These are phyloP conservation scores for Aspergillus latus DNA, from an alignment of 2,329 filamentous ascomycete genomes.

Conservation along the genomic window DNA sequence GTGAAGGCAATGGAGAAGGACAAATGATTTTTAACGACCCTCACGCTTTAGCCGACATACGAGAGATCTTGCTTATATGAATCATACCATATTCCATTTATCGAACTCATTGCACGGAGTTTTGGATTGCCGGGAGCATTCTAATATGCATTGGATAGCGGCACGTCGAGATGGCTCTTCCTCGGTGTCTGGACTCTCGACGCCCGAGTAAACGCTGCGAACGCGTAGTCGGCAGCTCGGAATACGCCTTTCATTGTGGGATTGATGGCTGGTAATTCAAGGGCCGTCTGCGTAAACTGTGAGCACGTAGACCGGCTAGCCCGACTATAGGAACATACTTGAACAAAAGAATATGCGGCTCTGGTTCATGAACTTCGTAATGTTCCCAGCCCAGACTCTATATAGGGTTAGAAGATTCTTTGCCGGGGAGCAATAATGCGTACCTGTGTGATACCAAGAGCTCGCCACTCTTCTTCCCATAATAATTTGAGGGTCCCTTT, in stretches of 20 bases:
- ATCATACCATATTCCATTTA: conserved; percentile 33
- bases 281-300: conserved; percentile 60
- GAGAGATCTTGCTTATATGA: conserved; percentile 17
- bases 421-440: not conserved
- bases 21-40: conserved; percentile 11
- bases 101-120: conserved; percentile 26
- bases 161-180: conserved; percentile 4
- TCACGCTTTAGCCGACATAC: conserved; percentile 16
- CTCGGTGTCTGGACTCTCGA: not conserved
- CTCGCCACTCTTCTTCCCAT: conserved; percentile 98
- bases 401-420: conserved; percentile 8
- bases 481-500: conserved; percentile 93
- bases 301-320: conserved; percentile 18
- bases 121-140: conserved; percentile 22
- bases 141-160: conserved; percentile 10
- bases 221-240: not conserved
- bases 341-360: conserved; percentile 97
- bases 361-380: conserved; percentile 97
- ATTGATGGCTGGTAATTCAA: conserved; percentile 77
- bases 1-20: conserved; percentile 10
- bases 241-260: conserved; percentile 31
- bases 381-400: conserved; percentile 99
- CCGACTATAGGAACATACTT: conserved; percentile 65
- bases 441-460: conserved; percentile 95
- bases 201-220: not conserved